A percentile compares a stretch with the other conserved stretches of the same genome.
These are phyloP conservation scores for Tremella yokohamensis DNA, from an alignment of 768 basidiomycete genomes.

Conservation along the genomic window DNA sequence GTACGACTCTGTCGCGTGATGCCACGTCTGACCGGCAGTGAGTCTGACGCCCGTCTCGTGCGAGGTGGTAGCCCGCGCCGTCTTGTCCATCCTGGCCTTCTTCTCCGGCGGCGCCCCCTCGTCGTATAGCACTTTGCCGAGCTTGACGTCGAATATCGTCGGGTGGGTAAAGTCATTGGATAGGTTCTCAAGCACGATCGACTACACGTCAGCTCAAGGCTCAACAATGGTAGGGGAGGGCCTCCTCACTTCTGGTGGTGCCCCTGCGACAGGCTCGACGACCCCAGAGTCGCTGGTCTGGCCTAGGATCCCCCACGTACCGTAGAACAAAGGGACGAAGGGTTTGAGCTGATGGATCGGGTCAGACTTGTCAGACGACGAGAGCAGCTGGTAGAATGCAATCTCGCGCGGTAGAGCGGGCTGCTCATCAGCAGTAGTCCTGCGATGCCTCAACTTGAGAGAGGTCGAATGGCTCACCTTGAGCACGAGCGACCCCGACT, in stretches of 20 bases:
- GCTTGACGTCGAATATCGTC: conserved; percentile 86
- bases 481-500: conserved; percentile 46
- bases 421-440: conserved; percentile 18
- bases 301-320: conserved; percentile 58
- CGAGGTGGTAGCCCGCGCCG: conserved; percentile 69
- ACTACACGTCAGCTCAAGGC: conserved; percentile 56
- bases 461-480: conserved; percentile 37
- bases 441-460: neutral
- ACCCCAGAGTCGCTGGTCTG: neutral
- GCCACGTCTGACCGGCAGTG: conserved; percentile 89
- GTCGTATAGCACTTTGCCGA: conserved; percentile 85
- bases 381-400: conserved; percentile 49
- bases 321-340: conserved; percentile 73
- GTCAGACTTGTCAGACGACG: conserved; percentile 16
- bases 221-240: conserved; percentile 1
- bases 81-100: conserved; percentile 68
- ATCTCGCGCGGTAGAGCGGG: conserved; percentile 47
- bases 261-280: neutral
- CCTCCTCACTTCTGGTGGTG: neutral
- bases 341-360: conserved; percentile 42
- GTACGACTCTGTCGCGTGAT: conserved; percentile 59
- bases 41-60: conserved; percentile 71
- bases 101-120: conserved; percentile 65
- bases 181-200: conserved; percentile 81
- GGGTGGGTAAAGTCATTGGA: conserved; percentile 70